Conservation (phyloP, 805 yeast species). For the Metschnikowia santaceciliae region DNA sequence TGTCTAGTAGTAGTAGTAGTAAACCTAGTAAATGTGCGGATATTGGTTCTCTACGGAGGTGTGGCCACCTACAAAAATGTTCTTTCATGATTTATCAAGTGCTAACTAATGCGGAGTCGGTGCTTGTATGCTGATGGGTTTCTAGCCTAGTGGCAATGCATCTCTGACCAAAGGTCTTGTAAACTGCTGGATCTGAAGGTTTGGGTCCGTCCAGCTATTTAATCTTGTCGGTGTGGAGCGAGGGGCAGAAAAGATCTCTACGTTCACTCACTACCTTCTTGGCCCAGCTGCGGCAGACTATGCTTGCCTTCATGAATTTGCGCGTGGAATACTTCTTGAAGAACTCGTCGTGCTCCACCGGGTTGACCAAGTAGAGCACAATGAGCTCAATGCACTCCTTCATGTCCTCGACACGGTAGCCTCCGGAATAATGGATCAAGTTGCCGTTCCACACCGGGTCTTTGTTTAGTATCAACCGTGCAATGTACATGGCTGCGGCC, state of each 20-base stretch:
- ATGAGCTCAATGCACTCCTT: constrained; percentile 69
- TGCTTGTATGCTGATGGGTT: background rate
- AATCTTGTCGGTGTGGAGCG: constrained; percentile 13
- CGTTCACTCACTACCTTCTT: constrained; percentile 51
- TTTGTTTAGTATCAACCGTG: constrained; percentile 68
- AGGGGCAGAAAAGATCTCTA: constrained; percentile 35
- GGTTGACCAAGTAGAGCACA: constrained; percentile 70
- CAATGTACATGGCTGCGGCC: constrained; percentile 84
- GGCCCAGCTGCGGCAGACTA: constrained; percentile 81
- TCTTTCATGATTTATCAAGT: background rate
- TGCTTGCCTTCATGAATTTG: constrained; percentile 81
- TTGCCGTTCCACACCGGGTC: constrained; percentile 77
- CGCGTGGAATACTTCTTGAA: constrained; percentile 90
- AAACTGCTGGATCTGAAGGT: background rate
- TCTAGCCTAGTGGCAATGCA: background rate
- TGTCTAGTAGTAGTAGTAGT: too few species aligned
- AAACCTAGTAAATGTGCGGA: too few species aligned
- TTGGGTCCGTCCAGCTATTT: background rate
- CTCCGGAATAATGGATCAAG: constrained; percentile 88
- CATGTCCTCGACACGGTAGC: constrained; percentile 70
- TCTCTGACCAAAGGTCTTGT: background rate
- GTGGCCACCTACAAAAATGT: background rate
- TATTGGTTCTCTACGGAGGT: too few species aligned
- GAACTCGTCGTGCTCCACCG: constrained; percentile 87
- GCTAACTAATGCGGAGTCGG: background rate